Conservation (phyloP, 805 yeast genomes). For the Wickerhamiella azymoides region DNA sequence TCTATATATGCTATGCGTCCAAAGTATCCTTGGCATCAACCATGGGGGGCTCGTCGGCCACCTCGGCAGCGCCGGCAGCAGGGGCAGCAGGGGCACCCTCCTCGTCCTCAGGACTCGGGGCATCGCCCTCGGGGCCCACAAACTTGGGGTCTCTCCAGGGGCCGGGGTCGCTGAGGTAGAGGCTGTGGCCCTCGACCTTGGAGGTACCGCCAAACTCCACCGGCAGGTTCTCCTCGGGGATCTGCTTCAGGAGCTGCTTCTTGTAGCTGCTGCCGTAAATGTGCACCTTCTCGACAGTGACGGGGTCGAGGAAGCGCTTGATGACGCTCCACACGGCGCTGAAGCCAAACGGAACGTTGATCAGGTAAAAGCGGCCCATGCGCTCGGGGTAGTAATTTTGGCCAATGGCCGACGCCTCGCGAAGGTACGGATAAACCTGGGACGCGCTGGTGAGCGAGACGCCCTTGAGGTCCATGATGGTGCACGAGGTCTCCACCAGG, state of each 20-base stretch:
- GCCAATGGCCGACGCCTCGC: slow-evolving; percentile 86
- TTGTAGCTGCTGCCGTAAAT: slow-evolving; percentile 69
- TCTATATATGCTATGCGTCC: not conserved
- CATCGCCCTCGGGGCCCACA: slow-evolving; percentile 93
- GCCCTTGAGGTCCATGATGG: slow-evolving; percentile 89
- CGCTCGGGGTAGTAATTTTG: slow-evolving; percentile 98
- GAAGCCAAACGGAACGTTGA: slow-evolving; percentile 96
- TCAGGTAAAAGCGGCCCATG: slow-evolving; percentile 93
- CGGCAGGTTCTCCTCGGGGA: slow-evolving; percentile 88
- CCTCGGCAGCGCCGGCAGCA: not conserved
- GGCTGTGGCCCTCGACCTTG: slow-evolving; percentile 42
- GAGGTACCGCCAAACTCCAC: slow-evolving; percentile 78
- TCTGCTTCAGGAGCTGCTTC: slow-evolving; percentile 75
- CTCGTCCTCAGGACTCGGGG: slow-evolving; percentile 35
- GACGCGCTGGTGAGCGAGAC: slow-evolving; percentile 74
- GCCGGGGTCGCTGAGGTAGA: slow-evolving; percentile 79
- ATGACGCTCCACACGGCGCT: slow-evolving; percentile 83
- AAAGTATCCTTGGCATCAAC: not conserved
- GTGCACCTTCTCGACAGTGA: slow-evolving; percentile 87
- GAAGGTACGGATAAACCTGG: slow-evolving; percentile 74
- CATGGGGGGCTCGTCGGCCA: not conserved
- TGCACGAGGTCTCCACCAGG: slow-evolving; percentile 89
- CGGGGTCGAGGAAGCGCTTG: slow-evolving; percentile 93
- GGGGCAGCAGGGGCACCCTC: not conserved
- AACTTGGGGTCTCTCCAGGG: slow-evolving; percentile 90